These are phyloP conservation scores for Actinomucor elegans DNA, from an alignment of 371 early-diverging fungal species.

Conservation along the genomic window DNA sequence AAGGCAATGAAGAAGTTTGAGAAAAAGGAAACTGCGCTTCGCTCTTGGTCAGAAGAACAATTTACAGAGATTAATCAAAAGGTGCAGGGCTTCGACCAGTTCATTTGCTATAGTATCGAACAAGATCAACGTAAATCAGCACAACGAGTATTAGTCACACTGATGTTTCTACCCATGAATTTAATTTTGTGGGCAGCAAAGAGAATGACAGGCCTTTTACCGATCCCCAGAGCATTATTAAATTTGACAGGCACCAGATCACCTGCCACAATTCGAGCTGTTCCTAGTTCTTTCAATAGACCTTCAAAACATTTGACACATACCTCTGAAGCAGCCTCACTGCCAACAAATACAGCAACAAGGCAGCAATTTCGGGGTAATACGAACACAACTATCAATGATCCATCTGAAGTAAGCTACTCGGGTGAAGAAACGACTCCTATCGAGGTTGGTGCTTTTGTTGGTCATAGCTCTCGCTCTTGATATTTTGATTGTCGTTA, in stretches of 20 bases:
- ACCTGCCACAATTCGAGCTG: neutral
- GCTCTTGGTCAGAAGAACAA: conserved; percentile 58
- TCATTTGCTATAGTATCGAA: conserved; percentile 57
- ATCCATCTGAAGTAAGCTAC: conserved; percentile 9
- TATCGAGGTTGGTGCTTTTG: neutral
- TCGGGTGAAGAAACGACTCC: conserved; percentile 9
- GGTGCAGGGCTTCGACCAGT: conserved; percentile 56
- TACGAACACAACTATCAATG: neutral
- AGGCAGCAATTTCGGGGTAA: too few species aligned
- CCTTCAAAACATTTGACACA: conserved; percentile 12
- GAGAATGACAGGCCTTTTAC: conserved; percentile 28
- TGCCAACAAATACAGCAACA: neutral
- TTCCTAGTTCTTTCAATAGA: neutral
- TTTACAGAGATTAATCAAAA: conserved; percentile 57
- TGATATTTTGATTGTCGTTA: too few species aligned
- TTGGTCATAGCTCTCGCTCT: too few species aligned
- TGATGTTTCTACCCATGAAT: conserved; percentile 44
- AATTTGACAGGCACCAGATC: neutral
- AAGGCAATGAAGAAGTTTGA: conserved; percentile 61
- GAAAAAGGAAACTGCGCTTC: conserved; percentile 53
- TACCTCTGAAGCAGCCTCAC: neutral
- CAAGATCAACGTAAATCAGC: conserved; percentile 44
- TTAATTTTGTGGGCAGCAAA: conserved; percentile 38
- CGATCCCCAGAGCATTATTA: conserved; percentile 25
- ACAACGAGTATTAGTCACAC: conserved; percentile 32